Evolutionary conservation across 768 basidiomycete genomes (phyloP), one percentile per base, ranked within the genome.

Genomic region (Suillus fuscotomentosus): DNA sequence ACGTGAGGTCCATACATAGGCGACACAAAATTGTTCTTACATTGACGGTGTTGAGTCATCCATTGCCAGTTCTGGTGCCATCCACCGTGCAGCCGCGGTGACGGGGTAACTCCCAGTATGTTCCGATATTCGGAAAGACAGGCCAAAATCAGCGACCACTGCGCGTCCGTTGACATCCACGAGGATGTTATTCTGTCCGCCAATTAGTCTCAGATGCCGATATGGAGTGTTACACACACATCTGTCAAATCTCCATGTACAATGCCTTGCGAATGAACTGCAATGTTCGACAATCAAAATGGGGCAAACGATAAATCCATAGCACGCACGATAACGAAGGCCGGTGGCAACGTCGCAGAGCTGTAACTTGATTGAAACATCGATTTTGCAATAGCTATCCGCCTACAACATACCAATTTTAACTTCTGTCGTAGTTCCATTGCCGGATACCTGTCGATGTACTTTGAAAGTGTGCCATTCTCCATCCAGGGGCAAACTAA

Each of bases 401-500:
- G 2, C 1, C 56, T 20, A 11, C 20, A 27, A 41, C 39, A 11
- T 41, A 57, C 56, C 39, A 57, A 8, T 41, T 17, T 39, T 8
- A 57, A 41, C 24, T 11, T 57, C 24, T 41, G 56, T 57, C 3
- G 56, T 17, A 41, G 39, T 39, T 5, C 56, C 24, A 57, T 20
- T 11, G 6, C 11, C 3, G 56, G 39, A 41, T 41, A 10, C 27
- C 27, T 8, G 6, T 27, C 10, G 31, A 79, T 50, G 42, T 77
- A 76, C 10, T 5, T 8, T 14, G 63, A 55, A 10, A 77, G 61
- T 42, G 70, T 72, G n/a, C 74, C 74, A 24, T 74, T 70, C 34
- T 24, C 20, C 54, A 71, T 65, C 77, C 78, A 77, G 6, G 78
- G 78, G 65, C 72, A 77, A 55, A 78, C 71, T 67, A 73, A 69